Evolutionary conservation across 2,329 filamentous ascomycete genomes (phyloP), one percentile per base, ranked within the genome.

Genomic region (Calonectria ilicicola): DNA sequence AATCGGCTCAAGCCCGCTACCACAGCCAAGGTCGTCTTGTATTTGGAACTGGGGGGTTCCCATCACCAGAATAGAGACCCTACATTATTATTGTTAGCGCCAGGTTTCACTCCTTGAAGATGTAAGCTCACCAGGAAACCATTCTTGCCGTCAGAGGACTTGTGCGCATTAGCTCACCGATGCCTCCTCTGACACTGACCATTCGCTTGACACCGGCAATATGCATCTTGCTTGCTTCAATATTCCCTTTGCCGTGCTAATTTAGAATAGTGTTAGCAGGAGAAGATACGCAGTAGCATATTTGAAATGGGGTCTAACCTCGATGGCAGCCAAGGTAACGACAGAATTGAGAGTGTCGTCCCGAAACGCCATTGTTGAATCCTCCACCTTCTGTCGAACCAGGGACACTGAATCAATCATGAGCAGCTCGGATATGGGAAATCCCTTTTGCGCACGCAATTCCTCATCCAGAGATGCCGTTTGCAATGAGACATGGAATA

Each of bases 401-500:
- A 91, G 73, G 3, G 87, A 82, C 5, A 91, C 87, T 0, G 89
- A 91, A 75, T 91, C 89, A 1, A 82, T 83, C 89, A 91, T 91
- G 38, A 91, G 84, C 2, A 90, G 77, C 35, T 90, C 88, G 0
- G 90, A 91, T 5, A 83, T 84, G 14, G 82, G 84, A 69, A 91
- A 91, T 0, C 89, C 89, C 67, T 84, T 89, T 65, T 86, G 87
- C 1, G 88, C 88, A 15, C 83, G 76, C 14, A 88, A 72, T 75
- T 91, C 89, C 35, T 90, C 85, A 70, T 91, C 89, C 0, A 91
- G 84, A 44, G 85, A 91, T 47, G 89, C 89, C 6, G 89, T 91
- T 76, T 91, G 89, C 15, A 91, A 82, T 2, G 89, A 91, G 27
- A 91, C 89, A 74, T 91, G 89, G 67, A 91, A 91, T 1, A 91